Base-by-base conservation (phyloP, 2,329 filamentous ascomycete genomes). In the Gnomoniopsis sp. region DNA sequence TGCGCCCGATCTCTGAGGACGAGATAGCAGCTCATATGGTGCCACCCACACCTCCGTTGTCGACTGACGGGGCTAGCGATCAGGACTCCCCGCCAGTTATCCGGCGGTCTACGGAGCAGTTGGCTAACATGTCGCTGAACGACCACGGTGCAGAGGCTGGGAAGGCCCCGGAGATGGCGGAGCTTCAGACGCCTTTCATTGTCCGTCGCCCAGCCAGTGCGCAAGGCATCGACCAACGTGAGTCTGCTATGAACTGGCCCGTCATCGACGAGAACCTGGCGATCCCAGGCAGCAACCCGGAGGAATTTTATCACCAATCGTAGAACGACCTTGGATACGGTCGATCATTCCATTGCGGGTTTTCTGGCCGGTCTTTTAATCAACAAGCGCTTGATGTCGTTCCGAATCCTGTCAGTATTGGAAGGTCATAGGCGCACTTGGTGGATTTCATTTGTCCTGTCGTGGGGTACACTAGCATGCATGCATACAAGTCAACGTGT, bases 121-220 rank as follows among this genome's bases (percentile, higher is more conserved):
- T 60, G 15, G 60, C 60, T 17, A 47, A 57, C n/a, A 44, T 62
- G 51, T 58, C 58, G 3, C 23, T 62, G 43, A 47, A 58, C 14
- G 58, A 55, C 6, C 17, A 55, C 19, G 19, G 17, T 33, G 22
- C 44, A 26, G 47, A 46, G 4, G 34, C 6, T n/a, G 23, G n/a
- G 10, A 61, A 38, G 52, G 49, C 7, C 19, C 61, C 61, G 2
- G 61, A 62, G 55, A 62, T 62, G 61, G 47, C 54, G 17, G 58
- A 62, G 44, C 60, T 54, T 11, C 48, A 51, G 51, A 53, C 59
- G 33, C 58, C 58, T 6, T 62, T 61, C 7, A 50, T 62, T 17
- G 61, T 58, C 8, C 61, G 61, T 41, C 58, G 58, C 36, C 58
- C 55, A 10, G 60, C 57, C 19, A 53, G 58, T 10, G 36, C 55